Percentiles rank a stretch among this genome's conserved stretches.
phyloP scores from a whole-genome alignment of 768 basidiomycete genomes.

The Macrolepiota fuliginosa region DNA sequence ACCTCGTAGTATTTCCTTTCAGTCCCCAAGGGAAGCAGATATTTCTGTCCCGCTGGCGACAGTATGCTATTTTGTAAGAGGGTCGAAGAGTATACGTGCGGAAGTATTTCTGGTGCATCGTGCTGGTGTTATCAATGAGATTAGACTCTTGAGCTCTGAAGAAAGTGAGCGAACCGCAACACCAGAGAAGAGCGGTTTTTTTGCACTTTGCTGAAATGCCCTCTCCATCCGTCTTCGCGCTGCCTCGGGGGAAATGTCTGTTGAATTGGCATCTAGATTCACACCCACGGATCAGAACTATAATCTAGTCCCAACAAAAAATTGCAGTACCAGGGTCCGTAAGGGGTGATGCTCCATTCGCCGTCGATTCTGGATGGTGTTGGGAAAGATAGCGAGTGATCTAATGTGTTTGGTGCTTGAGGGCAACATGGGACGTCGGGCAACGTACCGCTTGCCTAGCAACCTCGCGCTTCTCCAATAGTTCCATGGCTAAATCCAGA shows the following conservation, averaged over 20 bases:
- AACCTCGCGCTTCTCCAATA: slow-evolving; percentile 55
- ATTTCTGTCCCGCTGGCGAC: slow-evolving; percentile 73
- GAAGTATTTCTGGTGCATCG: slow-evolving; percentile 57
- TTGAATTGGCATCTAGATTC: neutral
- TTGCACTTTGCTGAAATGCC: slow-evolving; percentile 55
- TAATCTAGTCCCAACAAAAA: neutral
- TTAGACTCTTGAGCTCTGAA: neutral
- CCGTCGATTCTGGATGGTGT: neutral
- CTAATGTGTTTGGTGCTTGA: slow-evolving; percentile 3
- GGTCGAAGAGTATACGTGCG: slow-evolving; percentile 85
- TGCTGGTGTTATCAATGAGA: slow-evolving; percentile 35
- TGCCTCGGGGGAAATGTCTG: slow-evolving; percentile 22
- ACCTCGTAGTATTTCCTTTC: slow-evolving; percentile 67
- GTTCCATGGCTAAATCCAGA: slow-evolving; percentile 72
- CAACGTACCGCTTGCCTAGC: slow-evolving; percentile 48
- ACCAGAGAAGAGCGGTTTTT: slow-evolving; percentile 62
- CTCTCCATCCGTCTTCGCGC: slow-evolving; percentile 64
- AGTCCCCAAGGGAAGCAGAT: slow-evolving; percentile 84
- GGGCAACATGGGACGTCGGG: neutral
- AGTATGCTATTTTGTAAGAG: slow-evolving; percentile 61
- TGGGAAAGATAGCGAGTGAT: slow-evolving; percentile 8
- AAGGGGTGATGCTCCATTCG: neutral
- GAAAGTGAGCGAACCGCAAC: slow-evolving; percentile 32
- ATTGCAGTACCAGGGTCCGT: neutral
- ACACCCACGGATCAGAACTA: neutral